A percentile compares a stretch with the other conserved stretches of the same genome.
Evolutionary conservation across 2,329 filamentous ascomycete genomes (phyloP).

Genomic region (Penicillium sp.): DNA sequence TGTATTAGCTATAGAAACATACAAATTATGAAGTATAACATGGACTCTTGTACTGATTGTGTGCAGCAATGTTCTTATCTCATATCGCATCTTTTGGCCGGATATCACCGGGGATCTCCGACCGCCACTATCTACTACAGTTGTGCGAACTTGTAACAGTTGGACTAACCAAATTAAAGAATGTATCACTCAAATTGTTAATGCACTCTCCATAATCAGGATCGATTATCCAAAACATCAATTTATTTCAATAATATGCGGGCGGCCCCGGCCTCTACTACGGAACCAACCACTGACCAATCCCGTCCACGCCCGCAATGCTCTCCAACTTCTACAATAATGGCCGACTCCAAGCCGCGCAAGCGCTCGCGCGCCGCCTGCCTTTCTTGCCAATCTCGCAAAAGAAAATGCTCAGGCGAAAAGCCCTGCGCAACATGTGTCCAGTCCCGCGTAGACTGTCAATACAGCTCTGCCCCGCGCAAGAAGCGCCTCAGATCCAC

Average conservation of each 20-base stretch:
- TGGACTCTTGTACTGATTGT: background rate
- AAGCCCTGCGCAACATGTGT: conserved; percentile 56
- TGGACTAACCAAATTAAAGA: background rate
- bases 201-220: background rate
- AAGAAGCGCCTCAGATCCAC: conserved; percentile 29
- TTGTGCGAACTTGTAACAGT: background rate
- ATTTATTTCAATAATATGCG: background rate
- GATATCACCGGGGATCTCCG: background rate
- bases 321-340: conserved; percentile 9
- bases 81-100: background rate
- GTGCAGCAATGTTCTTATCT: background rate
- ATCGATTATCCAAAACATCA: background rate
- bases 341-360: conserved; percentile 30
- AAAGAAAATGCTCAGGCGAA: conserved; percentile 58
- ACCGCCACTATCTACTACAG: background rate
- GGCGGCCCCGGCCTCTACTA: background rate
- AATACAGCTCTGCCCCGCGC: conserved; percentile 42
- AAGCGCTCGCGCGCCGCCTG: conserved; percentile 51
- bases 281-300: background rate
- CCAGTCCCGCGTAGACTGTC: conserved; percentile 56
- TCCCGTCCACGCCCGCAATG: background rate
- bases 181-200: background rate
- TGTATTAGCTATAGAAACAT: background rate
- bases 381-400: conserved; percentile 56
- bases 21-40: background rate